phyloP scores from a whole-genome alignment of 73 alveolate species.

The Stentor roeselii region DNA sequence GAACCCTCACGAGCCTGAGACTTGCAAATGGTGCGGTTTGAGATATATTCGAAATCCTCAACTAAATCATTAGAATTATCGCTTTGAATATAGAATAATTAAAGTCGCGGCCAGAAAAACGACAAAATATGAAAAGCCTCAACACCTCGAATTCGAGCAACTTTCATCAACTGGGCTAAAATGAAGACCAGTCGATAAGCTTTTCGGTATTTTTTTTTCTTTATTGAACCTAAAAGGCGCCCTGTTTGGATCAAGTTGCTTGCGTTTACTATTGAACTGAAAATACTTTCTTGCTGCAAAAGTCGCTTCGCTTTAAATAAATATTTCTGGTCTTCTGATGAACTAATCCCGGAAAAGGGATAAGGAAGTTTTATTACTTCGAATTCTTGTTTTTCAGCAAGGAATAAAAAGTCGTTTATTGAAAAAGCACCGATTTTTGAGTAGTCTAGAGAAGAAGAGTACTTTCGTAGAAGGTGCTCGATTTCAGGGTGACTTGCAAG shows the following conservation, averaged over 20 bases:
- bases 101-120: conserved; percentile 14
- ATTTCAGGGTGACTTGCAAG: not conserved
- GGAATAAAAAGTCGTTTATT: not conserved
- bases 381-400: not conserved
- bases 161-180: not conserved
- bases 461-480: not conserved
- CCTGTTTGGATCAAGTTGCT: not conserved
- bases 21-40: conserved; percentile 59
- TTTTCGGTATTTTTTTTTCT: not conserved
- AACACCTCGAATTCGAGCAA: not conserved
- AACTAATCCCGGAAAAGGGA: not conserved
- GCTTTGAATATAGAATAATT: too few relatives aligned
- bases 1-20: conserved; percentile 41
- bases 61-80: conserved; percentile 38
- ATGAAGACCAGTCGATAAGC: not conserved
- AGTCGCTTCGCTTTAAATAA: not conserved
- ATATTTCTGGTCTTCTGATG: not conserved
- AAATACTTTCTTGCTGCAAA: not conserved
- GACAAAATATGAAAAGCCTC: conserved; percentile 6
- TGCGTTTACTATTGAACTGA: not conserved
- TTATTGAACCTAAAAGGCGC: not conserved
- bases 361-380: conserved; percentile 11
- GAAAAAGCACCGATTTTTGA: not conserved
- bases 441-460: not conserved
- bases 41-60: conserved; percentile 44